Evolutionary conservation across 768 basidiomycete species (phyloP).

Genomic region (Porphyrellus cyaneotinctus): DNA sequence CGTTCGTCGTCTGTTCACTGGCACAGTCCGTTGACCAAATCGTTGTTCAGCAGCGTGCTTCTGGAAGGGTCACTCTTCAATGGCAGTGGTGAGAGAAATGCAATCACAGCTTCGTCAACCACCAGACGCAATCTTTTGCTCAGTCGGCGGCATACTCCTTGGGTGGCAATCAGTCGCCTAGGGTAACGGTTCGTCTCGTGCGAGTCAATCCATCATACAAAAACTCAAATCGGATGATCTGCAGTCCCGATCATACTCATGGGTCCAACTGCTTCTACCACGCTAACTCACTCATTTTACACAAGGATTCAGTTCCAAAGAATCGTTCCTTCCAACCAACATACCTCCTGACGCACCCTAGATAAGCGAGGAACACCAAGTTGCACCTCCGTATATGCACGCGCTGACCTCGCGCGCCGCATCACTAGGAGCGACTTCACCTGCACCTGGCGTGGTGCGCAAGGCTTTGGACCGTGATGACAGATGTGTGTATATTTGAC

Average conservation of each 20-base stretch:
- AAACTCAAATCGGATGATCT: not conserved
- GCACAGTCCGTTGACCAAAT: not conserved
- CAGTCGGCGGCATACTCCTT: slow-evolving; percentile 67
- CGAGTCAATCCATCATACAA: not conserved
- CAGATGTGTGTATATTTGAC: slow-evolving; percentile 56
- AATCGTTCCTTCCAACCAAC: slow-evolving; percentile 31
- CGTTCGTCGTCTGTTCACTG: slow-evolving; percentile 27
- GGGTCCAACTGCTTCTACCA: slow-evolving; percentile 75
- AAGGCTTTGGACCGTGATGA: slow-evolving; percentile 62
- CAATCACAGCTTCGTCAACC: slow-evolving; percentile 46
- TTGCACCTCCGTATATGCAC: slow-evolving; percentile 55
- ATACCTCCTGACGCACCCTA: slow-evolving; percentile 29
- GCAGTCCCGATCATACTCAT: slow-evolving; percentile 65
- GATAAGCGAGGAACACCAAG: slow-evolving; percentile 38
- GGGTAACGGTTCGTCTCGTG: slow-evolving; percentile 54
- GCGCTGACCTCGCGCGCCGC: slow-evolving; percentile 61
- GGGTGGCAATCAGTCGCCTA: slow-evolving; percentile 65
- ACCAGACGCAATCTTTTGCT: slow-evolving; percentile 73
- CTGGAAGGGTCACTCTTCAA: slow-evolving; percentile 77
- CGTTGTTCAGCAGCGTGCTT: slow-evolving; percentile 55
- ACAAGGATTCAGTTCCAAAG: slow-evolving; percentile 28
- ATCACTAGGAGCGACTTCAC: slow-evolving; percentile 67
- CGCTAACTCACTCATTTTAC: slow-evolving; percentile 59
- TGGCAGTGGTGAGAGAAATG: slow-evolving; percentile 69
- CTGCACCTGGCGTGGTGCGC: slow-evolving; percentile 56